Evolutionary conservation across 2,329 filamentous ascomycete genomes (phyloP), one percentile per base, ranked within the genome.

Genomic region (Fonsecaea erecta): DNA sequence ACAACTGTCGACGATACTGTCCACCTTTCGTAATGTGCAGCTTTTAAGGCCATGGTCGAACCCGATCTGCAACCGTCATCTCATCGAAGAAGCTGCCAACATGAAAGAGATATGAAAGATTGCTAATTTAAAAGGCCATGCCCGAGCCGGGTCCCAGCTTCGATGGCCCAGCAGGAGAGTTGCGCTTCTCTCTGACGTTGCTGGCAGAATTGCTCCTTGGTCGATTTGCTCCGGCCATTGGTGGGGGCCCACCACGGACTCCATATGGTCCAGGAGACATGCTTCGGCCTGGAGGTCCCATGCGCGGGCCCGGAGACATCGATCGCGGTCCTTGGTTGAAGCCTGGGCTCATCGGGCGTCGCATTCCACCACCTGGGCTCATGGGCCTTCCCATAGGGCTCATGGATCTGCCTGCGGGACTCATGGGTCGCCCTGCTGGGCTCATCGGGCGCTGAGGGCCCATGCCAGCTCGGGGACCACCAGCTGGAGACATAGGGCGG

Each of bases 301-400:
- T 75, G n/a, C 60, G 51, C 40, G 79, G 80, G 11, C 78, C 80
- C 9, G 84, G 83, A 24, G 84, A 84, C 66, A 82, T 81, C 28
- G 81, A 77, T 63, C 79, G 68, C 60, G 75, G 75, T 32, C 71
- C 63, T 57, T 73, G 71, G 32, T 73, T 74, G 65, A 70, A 73
- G 28, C 66, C 70, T 56, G 65, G 71, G 60, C 65, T 69, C 62
- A 64, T 67, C 58, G 71, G 30, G 67, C 63, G 35, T 6, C 55
- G 55, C 55, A 46, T 43, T 52, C 74, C 74, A 12, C 74, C 74
- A 12, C 74, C 75, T 7, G 75, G 75, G 69, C 74, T 76, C 72
- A 74, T 74, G 64, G 68, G 63, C 59, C 61, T 62, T 52, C 60
- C 52, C n/a, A 34, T 48, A 7, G 43, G 60, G 34, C 46, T 57